These are phyloP conservation scores for Bremia lactucae DNA, from an alignment of 352 stramenopile species.

Conservation along the genomic window DNA sequence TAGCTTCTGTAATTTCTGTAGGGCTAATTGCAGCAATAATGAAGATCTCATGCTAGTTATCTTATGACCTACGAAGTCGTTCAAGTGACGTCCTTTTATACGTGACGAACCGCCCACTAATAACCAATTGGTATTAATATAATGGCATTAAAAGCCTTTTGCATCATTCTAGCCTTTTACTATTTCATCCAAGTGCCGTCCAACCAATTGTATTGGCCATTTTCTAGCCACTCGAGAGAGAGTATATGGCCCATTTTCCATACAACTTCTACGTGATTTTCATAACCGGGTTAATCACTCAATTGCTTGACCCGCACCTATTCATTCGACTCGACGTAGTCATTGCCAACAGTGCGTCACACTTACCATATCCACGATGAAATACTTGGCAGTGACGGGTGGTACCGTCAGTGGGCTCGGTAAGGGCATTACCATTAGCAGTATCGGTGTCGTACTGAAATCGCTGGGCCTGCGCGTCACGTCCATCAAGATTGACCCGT, in stretches of 20 bases:
- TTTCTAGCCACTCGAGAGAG: constrained; percentile 1
- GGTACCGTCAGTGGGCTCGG: constrained; percentile 97
- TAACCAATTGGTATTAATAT: too few species aligned
- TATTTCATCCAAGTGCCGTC: too few species aligned
- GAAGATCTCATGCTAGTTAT: constrained; percentile 8
- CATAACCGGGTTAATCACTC: not conserved
- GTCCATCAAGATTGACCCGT: constrained; percentile 99
- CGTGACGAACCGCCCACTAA: too few species aligned
- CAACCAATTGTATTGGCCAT: constrained; percentile 14
- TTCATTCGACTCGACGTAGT: constrained; percentile 25
- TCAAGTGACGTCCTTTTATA: constrained; percentile 14
- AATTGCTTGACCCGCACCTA: constrained; percentile 9
- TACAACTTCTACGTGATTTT: constrained; percentile 4
- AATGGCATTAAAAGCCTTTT: too few species aligned
- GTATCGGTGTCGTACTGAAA: constrained; percentile 96
- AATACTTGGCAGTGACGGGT: constrained; percentile 97
- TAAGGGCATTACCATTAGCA: constrained; percentile 98
- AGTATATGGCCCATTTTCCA: constrained; percentile 5
- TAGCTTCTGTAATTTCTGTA: constrained; percentile 13
- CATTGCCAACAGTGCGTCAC: constrained; percentile 6
- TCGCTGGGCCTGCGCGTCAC: constrained; percentile 91
- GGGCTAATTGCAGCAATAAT: not conserved
- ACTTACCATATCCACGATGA: constrained; percentile 57
- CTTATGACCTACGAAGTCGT: too few species aligned
- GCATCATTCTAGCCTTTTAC: too few species aligned